Evolutionary conservation across 495 filamentous ascomycete genomes (phyloP).

Genomic region (Eremomyces bilateralis): DNA sequence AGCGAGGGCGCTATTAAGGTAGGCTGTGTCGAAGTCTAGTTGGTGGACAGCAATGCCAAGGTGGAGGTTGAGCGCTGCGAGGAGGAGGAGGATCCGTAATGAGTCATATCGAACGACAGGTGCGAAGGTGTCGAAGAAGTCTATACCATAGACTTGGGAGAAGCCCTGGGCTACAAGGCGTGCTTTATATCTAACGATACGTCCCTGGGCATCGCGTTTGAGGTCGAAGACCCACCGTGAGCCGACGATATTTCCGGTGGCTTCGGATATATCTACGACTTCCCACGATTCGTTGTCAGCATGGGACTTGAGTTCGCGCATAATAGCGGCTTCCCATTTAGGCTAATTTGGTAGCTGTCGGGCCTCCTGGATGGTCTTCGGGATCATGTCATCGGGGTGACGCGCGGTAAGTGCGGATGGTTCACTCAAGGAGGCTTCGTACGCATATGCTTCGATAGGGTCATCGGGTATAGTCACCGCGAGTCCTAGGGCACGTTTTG

Average conservation of each 20-base stretch:
- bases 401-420: slow-evolving; percentile 1
- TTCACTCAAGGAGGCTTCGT: neutral
- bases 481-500: neutral
- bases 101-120: slow-evolving; percentile 21
- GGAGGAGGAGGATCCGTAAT: slow-evolving; percentile 14
- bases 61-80: slow-evolving; percentile 8
- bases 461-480: neutral
- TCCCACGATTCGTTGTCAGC: slow-evolving; percentile 16
- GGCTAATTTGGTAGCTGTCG: slow-evolving; percentile 14
- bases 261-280: slow-evolving; percentile 11
- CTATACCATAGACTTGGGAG: slow-evolving; percentile 16
- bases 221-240: slow-evolving; percentile 18
- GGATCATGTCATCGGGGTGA: slow-evolving; percentile 1
- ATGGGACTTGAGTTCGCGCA: slow-evolving; percentile 12
- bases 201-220: slow-evolving; percentile 14
- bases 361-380: slow-evolving; percentile 2
- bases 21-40: slow-evolving; percentile 17
- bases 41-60: slow-evolving; percentile 12
- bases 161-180: slow-evolving; percentile 16
- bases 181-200: slow-evolving; percentile 15
- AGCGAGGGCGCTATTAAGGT: slow-evolving; percentile 10
- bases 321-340: slow-evolving; percentile 8
- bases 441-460: neutral
- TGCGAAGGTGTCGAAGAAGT: slow-evolving; percentile 23
- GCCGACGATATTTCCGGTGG: slow-evolving; percentile 10